Evolutionary conservation across 768 basidiomycete genomes (phyloP).

Genomic region (Suillus subalutaceus): DNA sequence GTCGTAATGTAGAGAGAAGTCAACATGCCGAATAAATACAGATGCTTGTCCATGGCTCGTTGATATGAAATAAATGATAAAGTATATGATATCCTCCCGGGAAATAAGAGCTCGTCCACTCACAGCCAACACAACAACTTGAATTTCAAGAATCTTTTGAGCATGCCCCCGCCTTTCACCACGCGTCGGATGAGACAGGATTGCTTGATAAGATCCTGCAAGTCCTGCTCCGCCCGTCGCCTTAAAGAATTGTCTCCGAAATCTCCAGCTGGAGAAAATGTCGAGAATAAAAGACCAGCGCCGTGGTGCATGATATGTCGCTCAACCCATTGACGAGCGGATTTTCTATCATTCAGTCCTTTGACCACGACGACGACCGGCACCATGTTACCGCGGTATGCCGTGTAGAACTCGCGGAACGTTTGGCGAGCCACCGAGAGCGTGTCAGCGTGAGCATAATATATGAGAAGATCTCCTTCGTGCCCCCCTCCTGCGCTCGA

Average conservation of each 20-base stretch:
- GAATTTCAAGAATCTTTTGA: background rate
- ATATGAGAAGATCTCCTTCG: conserved; percentile 7
- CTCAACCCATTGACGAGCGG: conserved; percentile 12
- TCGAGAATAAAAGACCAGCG: background rate
- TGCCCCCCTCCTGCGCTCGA: background rate
- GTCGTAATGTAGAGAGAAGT: background rate
- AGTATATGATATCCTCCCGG: background rate
- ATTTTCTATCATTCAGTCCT: conserved; percentile 15
- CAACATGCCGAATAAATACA: background rate
- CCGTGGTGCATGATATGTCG: background rate
- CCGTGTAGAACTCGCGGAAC: conserved; percentile 14
- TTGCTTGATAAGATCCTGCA: background rate
- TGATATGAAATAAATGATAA: background rate
- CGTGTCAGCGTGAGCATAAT: background rate
- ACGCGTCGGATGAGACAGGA: background rate
- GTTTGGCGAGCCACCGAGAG: background rate
- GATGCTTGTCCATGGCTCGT: background rate
- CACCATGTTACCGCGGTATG: conserved; percentile 18
- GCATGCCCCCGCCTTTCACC: background rate
- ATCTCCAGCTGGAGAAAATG: background rate
- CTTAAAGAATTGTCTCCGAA: background rate
- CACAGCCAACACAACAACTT: background rate
- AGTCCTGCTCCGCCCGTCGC: background rate
- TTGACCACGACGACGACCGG: conserved; percentile 21
- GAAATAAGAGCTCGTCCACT: background rate